These are phyloP conservation scores for Tetracentron sinense DNA, from an alignment of 164 flowering plant genomes.

Conservation along the genomic window DNA sequence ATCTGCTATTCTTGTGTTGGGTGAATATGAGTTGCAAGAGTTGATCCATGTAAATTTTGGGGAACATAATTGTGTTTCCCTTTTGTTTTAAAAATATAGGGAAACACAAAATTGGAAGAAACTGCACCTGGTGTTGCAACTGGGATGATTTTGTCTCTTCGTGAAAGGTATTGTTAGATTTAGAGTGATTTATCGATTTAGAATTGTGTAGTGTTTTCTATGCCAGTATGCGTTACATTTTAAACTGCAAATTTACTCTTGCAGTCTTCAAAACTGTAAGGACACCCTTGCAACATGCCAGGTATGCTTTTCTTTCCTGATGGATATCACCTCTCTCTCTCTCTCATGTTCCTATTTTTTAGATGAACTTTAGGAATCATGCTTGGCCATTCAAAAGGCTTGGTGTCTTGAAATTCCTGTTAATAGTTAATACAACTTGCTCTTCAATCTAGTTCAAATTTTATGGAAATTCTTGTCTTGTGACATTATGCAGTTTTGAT, in stretches of 20 bases:
- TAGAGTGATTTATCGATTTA: background rate
- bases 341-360: background rate
- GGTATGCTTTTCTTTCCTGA: slow-evolving; percentile 29
- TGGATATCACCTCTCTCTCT: background rate
- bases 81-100: slow-evolving; percentile 27
- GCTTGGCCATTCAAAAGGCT: no score
- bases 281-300: slow-evolving; percentile 71
- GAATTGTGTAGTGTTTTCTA: background rate
- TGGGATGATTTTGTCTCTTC: slow-evolving; percentile 90
- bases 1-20: background rate
- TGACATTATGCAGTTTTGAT: no score
- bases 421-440: no score
- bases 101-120: slow-evolving; percentile 62
- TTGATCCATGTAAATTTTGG: background rate
- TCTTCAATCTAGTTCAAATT: no score
- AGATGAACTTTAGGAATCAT: no score
- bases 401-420: no score
- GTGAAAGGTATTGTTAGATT: slow-evolving; percentile 61
- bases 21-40: background rate
- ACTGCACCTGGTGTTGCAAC: slow-evolving; percentile 93
- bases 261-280: slow-evolving; percentile 84
- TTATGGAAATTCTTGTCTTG: no score
- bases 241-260: no score
- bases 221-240: no score
- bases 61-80: background rate